These are phyloP conservation scores for Phialemonium atrogriseum DNA, from an alignment of 2,329 filamentous ascomycete genomes.

Conservation along the genomic window DNA sequence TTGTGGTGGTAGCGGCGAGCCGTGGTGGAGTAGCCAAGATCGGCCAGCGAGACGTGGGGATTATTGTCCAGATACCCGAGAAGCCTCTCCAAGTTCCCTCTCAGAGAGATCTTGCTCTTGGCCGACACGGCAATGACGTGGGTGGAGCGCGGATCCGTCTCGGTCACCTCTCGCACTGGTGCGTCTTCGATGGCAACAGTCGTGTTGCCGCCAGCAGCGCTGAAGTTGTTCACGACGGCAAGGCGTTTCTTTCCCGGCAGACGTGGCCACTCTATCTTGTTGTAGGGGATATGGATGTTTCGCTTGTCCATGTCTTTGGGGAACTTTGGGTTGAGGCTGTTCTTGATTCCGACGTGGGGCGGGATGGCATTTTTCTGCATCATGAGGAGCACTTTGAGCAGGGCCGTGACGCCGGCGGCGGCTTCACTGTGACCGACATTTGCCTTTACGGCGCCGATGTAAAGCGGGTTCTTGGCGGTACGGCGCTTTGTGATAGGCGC, in stretches of 20 bases:
- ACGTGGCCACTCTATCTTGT: conserved; percentile 13
- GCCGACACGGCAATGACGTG: conserved; percentile 39
- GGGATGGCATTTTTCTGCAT: conserved; percentile 37
- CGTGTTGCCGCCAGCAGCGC: conserved; percentile 51
- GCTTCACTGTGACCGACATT: conserved; percentile 43
- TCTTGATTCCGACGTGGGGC: conserved; percentile 41
- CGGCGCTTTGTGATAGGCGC: conserved; percentile 14
- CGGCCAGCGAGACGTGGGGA: conserved; percentile 26
- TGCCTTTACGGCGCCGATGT: conserved; percentile 39
- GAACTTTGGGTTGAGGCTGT: conserved; percentile 22
- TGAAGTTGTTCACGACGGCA: conserved; percentile 42
- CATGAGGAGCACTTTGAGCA: conserved; percentile 43
- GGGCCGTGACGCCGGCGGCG: conserved; percentile 29
- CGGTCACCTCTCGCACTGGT: conserved; percentile 16
- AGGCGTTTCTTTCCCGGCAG: conserved; percentile 4
- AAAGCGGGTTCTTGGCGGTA: conserved; percentile 21
- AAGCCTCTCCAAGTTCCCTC: conserved; percentile 32
- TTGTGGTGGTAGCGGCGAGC: conserved; percentile 31
- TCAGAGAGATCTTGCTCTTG: conserved; percentile 30
- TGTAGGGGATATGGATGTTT: conserved; percentile 25
- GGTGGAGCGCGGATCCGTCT: conserved; percentile 27
- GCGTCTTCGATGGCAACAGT: conserved; percentile 41
- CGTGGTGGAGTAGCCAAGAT: conserved; percentile 47
- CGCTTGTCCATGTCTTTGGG: conserved; percentile 23
- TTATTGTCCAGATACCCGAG: conserved; percentile 32